Base-by-base conservation (phyloP, 306 rosid genomes). In the Cucurbita maxima region DNA sequence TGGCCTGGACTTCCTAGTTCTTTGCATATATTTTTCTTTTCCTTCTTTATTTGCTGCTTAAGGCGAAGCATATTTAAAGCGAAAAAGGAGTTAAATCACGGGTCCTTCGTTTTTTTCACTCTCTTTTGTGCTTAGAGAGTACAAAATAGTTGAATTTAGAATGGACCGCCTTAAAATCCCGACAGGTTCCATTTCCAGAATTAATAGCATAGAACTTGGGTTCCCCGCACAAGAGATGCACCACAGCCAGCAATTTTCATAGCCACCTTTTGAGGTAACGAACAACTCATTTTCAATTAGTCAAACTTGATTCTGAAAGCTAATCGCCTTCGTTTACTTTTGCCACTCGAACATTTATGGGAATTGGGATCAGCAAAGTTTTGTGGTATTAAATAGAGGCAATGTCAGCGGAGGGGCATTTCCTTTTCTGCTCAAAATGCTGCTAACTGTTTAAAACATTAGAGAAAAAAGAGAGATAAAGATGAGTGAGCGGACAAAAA, bases 31-130 rank as follows among this genome's bases (percentile, higher is more conserved):
- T 37, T 15, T 14, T 37, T 7, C 13, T 34, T 59, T 34, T 6
- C 12, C 16, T 51, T 51, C 8, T 36, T 60, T 60, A 14, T 3
- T 60, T 36, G 16, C 19, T 62, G 25, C 51, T 63, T 63, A 63
- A 63, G 68, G 10, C 0, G 13, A 61, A 16, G 68, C 68, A 37
- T 37, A 15, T 13, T 19, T 61, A 61, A 61, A 61, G 20, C 22
- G 68, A 68, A 68, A 67, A 25, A 47, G 72, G 55, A 66, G 73
- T 68, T 68, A 22, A 68, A 30, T 68, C 73, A 68, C 73, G 73
- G 73, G 73, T 68, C 73, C 56, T 68, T 47, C 56, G 57, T 68
- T 68, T 68, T 47, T 10, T 20, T 36, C n/a, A 20, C 43, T 51
- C 22, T 12, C 57, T 68, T 47, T 47, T 45, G 73, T 47, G 57